These are phyloP conservation scores for Rhizopogon sp. DNA, from an alignment of 768 basidiomycete genomes.

Conservation along the genomic window DNA sequence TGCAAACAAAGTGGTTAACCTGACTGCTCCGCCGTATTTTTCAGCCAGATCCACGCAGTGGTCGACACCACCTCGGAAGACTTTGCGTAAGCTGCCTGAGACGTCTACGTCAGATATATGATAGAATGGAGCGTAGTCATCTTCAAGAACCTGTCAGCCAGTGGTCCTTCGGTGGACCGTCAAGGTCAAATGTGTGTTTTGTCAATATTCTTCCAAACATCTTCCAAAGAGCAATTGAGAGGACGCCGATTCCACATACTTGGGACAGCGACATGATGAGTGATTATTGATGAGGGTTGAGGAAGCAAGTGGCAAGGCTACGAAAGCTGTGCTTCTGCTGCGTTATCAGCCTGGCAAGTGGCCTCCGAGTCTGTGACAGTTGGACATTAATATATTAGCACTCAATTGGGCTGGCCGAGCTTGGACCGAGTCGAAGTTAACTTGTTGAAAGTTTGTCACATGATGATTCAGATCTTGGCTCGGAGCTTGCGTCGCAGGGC, in stretches of 20 bases:
- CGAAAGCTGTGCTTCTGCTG: too few relatives aligned
- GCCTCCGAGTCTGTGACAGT: too few relatives aligned
- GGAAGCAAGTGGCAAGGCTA: too few relatives aligned
- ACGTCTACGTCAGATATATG: background rate
- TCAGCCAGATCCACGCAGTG: background rate
- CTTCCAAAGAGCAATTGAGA: background rate
- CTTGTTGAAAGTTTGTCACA: too few relatives aligned
- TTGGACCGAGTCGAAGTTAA: too few relatives aligned
- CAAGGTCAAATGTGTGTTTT: background rate
- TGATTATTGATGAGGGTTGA: too few relatives aligned
- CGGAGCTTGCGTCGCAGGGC: too few relatives aligned
- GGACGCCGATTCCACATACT: background rate
- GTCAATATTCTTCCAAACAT: background rate
- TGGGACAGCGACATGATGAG: background rate
- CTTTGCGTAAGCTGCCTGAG: background rate
- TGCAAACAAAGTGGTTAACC: background rate
- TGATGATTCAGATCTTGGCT: too few relatives aligned
- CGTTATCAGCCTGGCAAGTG: too few relatives aligned
- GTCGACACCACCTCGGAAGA: background rate
- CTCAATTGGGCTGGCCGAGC: too few relatives aligned
- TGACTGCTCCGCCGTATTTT: background rate
- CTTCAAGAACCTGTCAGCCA: background rate
- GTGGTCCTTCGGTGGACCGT: background rate
- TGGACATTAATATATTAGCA: too few relatives aligned
- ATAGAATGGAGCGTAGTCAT: background rate